Evolutionary conservation across 345 rosid genomes (phyloP).

Genomic region (Salix udensis): DNA sequence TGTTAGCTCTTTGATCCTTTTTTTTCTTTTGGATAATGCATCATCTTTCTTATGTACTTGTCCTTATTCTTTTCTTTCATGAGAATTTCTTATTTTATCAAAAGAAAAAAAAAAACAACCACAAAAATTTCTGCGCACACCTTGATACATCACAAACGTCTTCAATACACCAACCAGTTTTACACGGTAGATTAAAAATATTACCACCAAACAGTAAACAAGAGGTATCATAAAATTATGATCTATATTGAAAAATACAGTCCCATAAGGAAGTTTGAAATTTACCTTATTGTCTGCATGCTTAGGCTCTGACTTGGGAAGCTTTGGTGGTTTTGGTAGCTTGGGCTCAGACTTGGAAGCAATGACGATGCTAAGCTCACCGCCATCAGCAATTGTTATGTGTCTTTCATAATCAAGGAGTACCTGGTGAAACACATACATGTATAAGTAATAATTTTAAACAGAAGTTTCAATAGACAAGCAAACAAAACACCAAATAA

Average conservation of each 20-base stretch:
- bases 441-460: neutral
- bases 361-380: slow-evolving; percentile 54
- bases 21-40: neutral
- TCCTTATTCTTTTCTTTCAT: too few relatives aligned
- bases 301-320: slow-evolving; percentile 34
- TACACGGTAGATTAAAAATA: neutral
- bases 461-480: neutral
- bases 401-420: slow-evolving; percentile 91
- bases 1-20: neutral
- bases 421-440: slow-evolving; percentile 41
- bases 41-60: neutral
- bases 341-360: slow-evolving; percentile 46
- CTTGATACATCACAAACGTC: neutral
- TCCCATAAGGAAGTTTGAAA: neutral
- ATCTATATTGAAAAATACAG: neutral
- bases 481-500: neutral
- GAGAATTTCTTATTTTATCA: neutral
- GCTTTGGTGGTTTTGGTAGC: slow-evolving; percentile 2
- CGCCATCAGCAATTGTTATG: slow-evolving; percentile 48
- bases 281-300: slow-evolving; percentile 60
- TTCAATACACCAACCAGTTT: neutral
- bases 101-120: neutral
- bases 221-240: neutral
- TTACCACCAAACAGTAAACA: slow-evolving; percentile 3
- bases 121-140: neutral